phyloP scores from a whole-genome alignment of 192 early-diverging fungal species.

The Umbelopsis isabellina region DNA sequence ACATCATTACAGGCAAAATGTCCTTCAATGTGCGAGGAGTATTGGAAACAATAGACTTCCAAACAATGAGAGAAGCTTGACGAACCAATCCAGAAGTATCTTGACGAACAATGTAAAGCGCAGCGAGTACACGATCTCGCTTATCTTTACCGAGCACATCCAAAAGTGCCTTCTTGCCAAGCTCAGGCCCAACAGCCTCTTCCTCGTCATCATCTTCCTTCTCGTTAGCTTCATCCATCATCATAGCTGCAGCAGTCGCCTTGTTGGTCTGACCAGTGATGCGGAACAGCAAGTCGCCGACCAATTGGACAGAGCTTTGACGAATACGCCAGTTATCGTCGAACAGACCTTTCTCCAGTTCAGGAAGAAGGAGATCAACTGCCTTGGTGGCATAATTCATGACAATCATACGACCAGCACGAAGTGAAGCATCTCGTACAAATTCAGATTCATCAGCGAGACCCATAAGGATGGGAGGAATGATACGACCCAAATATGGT shows the following conservation, averaged over 20 bases:
- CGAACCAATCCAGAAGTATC: slow-evolving; percentile 84
- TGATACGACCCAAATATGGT: slow-evolving; percentile 84
- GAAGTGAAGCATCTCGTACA: slow-evolving; percentile 90
- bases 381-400: slow-evolving; percentile 86
- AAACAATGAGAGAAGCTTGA: slow-evolving; percentile 86
- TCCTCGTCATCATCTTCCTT: slow-evolving; percentile 56
- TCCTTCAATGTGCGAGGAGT: slow-evolving; percentile 97
- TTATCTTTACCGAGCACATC: slow-evolving; percentile 86
- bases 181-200: slow-evolving; percentile 59
- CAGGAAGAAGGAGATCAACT: slow-evolving; percentile 88
- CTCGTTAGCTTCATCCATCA: slow-evolving; percentile 44
- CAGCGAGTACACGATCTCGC: slow-evolving; percentile 82
- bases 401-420: slow-evolving; percentile 93
- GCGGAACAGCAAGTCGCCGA: slow-evolving; percentile 93
- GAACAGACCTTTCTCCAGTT: slow-evolving; percentile 87
- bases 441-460: slow-evolving; percentile 95
- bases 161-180: slow-evolving; percentile 68
- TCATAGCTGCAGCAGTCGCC: slow-evolving; percentile 42
- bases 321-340: slow-evolving; percentile 97
- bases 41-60: slow-evolving; percentile 95
- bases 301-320: slow-evolving; percentile 89
- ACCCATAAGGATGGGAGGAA: slow-evolving; percentile 88
- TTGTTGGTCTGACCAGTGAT: slow-evolving; percentile 85
- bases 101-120: slow-evolving; percentile 90
- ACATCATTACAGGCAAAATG: slow-evolving; percentile 90